Conservation (phyloP, 2,329 filamentous ascomycete genomes). For the Camillea tinctor region DNA sequence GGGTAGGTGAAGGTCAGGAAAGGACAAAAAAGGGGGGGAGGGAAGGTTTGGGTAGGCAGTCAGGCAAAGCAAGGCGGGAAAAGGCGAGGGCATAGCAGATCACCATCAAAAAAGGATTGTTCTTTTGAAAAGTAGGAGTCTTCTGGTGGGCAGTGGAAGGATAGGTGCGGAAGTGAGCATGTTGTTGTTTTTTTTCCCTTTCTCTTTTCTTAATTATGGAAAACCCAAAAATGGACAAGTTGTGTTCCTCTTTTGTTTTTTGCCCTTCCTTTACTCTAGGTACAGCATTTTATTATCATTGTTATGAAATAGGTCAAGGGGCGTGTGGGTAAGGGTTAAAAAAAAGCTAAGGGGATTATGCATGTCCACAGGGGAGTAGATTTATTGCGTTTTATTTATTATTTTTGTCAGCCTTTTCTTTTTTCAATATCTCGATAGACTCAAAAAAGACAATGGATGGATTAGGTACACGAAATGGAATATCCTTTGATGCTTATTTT, state of each 20-base stretch:
- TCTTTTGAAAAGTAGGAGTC: not conserved
- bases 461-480: not conserved
- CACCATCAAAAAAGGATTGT: not conserved
- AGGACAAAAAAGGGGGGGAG: not conserved
- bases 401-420: constrained; percentile 15
- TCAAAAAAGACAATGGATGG: not conserved
- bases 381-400: not conserved
- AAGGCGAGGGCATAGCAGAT: too few species aligned
- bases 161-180: not conserved
- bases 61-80: not conserved
- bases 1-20: not conserved
- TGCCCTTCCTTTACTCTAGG: not conserved
- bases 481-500: constrained; percentile 3
- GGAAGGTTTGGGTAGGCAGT: constrained; percentile 13
- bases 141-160: not conserved
- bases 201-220: not conserved
- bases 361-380: not conserved
- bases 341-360: not conserved
- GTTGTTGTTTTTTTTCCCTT: not conserved
- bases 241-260: not conserved
- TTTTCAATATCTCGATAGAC: constrained; percentile 3
- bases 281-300: not conserved
- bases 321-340: not conserved
- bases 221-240: not conserved
- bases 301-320: not conserved